Base-by-base conservation (phyloP, 768 basidiomycete species). In the Termitomyces sp. region DNA sequence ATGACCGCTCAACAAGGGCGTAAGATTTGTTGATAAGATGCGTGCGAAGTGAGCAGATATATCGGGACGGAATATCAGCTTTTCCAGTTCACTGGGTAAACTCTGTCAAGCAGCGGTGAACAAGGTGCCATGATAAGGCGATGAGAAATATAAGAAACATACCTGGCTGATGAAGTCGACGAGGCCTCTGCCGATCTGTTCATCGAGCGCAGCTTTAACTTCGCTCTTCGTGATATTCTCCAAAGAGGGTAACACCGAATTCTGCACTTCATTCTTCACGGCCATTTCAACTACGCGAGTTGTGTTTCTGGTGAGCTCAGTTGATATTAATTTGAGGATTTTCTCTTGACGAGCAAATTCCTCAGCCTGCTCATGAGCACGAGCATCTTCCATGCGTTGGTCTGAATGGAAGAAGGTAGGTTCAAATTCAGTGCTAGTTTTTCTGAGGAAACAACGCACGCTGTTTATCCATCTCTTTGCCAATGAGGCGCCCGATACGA, bases 381-480 rank as follows among this genome's bases (percentile, higher is more conserved):
- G 88, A 54, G 86, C 86, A 48, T 94, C 92, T 68, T 94, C 93
- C 65, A 94, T 78, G 46, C 91, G 90, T 83, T 88, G 85, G 69
- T 94, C 93, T 94, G 70, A 28, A 66, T 52, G 53, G 12, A 58
- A 59, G 40, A 24, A 56, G 9, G 35, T 3, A n/a, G 22, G 7
- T 15, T 24, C 11, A 39, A 61, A 28, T 20, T 52, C 52, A 28
- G 51, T 40, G 18, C 18, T 54, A 45, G 49, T n/a, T 20, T 24
- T 59, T 59, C 57, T 15, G 55, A 13, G 22, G 55, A 49, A 63
- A 69, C 50, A 24, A 78, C 90, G 73, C 65, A 93, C 93, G 87
- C 73, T 94, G 92, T 74, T 89, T 94, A 69, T 94, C 93, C 81
- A 95, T 88, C 74, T 95, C 93, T 76, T 91, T 91, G 40, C 83